Evolutionary conservation across 2,329 filamentous ascomycete genomes (phyloP).

Genomic region (Myriangium duriaei): DNA sequence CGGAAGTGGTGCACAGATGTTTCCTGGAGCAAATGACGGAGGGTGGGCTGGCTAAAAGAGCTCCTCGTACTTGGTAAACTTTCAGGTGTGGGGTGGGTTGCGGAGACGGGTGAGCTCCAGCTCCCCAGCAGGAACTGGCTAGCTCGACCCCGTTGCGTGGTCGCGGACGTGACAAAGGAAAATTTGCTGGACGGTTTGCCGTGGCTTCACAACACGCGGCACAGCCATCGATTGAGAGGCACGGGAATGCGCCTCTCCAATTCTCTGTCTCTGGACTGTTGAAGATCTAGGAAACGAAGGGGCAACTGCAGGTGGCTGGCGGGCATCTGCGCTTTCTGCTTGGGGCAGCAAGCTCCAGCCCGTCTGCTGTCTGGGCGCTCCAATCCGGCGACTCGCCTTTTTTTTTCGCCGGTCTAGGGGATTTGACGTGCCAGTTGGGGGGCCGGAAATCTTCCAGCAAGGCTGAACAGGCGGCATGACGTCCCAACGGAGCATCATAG

Average conservation of each 20-base stretch:
- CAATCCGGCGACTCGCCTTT: no score
- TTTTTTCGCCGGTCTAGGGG: no score
- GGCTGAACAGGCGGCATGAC: background rate
- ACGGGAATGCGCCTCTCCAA: no score
- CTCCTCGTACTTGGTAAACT: background rate
- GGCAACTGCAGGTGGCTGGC: no score
- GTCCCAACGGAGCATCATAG: background rate
- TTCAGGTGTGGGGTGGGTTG: background rate
- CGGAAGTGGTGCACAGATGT: background rate
- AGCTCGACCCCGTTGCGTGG: background rate
- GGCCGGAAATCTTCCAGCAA: no score
- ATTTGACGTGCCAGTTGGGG: no score
- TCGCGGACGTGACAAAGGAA: background rate
- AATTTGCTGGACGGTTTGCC: background rate
- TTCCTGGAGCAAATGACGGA: constrained; percentile 5
- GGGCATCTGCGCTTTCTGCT: no score
- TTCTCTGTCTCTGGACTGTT: no score
- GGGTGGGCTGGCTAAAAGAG: constrained; percentile 1
- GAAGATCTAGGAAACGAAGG: no score
- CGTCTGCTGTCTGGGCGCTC: no score
- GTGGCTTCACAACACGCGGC: background rate
- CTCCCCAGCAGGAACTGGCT: background rate
- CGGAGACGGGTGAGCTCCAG: background rate
- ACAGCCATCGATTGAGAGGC: no score
- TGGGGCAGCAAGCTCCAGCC: no score